Evolutionary conservation across 257 asterid genomes (phyloP).

Genomic region (Anisodus tanguticus): DNA sequence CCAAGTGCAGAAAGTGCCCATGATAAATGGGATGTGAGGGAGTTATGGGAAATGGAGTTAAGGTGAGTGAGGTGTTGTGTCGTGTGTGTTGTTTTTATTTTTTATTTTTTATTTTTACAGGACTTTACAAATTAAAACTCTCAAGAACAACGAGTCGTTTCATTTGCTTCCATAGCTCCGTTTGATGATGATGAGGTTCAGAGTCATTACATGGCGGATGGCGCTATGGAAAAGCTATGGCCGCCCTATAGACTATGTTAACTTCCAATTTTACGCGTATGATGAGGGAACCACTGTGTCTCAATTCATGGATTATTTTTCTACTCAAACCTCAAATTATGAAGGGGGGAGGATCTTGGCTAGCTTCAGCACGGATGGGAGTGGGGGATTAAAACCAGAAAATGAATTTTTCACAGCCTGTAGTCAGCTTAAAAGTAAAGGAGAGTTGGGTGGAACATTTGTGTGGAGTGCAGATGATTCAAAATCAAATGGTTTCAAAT

Average conservation of each 20-base stretch:
- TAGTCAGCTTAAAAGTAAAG: slow-evolving; percentile 32
- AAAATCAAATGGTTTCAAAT: slow-evolving; percentile 51
- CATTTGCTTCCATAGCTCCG: slow-evolving; percentile 83
- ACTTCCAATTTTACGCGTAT: slow-evolving; percentile 82
- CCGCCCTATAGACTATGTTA: slow-evolving; percentile 62
- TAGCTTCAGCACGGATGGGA: too few relatives aligned
- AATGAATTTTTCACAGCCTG: slow-evolving; percentile 68
- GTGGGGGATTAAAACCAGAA: slow-evolving; percentile 36
- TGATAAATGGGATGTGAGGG: too few relatives aligned
- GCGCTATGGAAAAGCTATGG: slow-evolving; percentile 68
- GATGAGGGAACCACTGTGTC: slow-evolving; percentile 64
- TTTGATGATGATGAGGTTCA: slow-evolving; percentile 67
- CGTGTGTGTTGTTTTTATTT: too few relatives aligned
- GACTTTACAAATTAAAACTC: too few relatives aligned
- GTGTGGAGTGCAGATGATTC: slow-evolving; percentile 91
- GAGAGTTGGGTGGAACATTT: slow-evolving; percentile 68
- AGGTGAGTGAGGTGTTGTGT: too few relatives aligned
- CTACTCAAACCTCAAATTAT: slow-evolving; percentile 39
- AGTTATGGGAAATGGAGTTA: too few relatives aligned
- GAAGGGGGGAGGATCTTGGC: too few relatives aligned
- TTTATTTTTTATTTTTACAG: too few relatives aligned
- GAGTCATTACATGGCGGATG: slow-evolving; percentile 60
- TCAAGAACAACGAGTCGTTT: slow-evolving; percentile 59
- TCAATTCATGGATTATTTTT: slow-evolving; percentile 58
- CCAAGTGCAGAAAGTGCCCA: too few relatives aligned